phyloP scores from a whole-genome alignment of 2,329 filamentous ascomycete species.

The Diaporthe aspalathi region DNA sequence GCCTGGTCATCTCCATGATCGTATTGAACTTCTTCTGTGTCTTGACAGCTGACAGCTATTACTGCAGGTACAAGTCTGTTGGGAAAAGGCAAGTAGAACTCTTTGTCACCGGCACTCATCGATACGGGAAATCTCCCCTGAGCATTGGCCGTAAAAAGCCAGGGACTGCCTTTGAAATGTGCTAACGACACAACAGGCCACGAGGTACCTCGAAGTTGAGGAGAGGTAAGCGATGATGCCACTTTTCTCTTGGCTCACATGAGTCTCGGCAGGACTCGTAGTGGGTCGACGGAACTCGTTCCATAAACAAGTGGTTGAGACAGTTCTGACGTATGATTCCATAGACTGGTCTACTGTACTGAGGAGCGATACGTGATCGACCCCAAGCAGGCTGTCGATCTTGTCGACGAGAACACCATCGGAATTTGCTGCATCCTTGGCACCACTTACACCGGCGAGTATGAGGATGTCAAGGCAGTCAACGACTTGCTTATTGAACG shows the following conservation, averaged over 20 bases:
- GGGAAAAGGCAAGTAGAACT: conserved; percentile 74
- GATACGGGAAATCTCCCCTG: background rate
- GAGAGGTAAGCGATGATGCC: conserved; percentile 57
- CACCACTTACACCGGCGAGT: conserved; percentile 96
- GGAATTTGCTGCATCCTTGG: conserved; percentile 90
- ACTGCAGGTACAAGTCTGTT: conserved; percentile 78
- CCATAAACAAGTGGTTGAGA: background rate
- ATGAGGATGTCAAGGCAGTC: conserved; percentile 92
- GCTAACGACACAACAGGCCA: conserved; percentile 54
- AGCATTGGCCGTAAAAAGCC: background rate
- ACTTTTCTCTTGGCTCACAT: background rate
- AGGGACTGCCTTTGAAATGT: background rate
- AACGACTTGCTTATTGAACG: conserved; percentile 86
- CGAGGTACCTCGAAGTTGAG: conserved; percentile 91
- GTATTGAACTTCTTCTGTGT: no score
- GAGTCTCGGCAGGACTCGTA: background rate
- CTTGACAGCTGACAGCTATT: no score
- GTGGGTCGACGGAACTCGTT: background rate
- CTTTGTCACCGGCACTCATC: background rate
- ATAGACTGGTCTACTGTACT: conserved; percentile 75
- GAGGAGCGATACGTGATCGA: conserved; percentile 72
- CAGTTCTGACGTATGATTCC: background rate
- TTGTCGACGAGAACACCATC: conserved; percentile 79
- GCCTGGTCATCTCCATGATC: no score
- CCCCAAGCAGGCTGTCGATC: conserved; percentile 68